phyloP scores from a whole-genome alignment of 495 filamentous ascomycete genomes.

The Aspergillus olivimuriae region DNA sequence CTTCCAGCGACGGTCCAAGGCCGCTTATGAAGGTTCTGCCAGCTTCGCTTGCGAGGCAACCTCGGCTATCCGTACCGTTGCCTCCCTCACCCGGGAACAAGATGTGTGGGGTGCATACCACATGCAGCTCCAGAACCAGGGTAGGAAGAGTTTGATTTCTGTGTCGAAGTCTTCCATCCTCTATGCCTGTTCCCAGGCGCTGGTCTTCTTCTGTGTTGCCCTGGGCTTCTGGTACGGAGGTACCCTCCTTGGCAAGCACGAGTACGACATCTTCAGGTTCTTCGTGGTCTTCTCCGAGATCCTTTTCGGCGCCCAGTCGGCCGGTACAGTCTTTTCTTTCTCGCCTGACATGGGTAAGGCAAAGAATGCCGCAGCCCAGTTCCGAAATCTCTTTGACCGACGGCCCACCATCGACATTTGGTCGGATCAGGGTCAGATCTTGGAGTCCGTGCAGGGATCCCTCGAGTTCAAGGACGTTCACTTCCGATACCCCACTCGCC shows the following conservation, averaged over 20 bases:
- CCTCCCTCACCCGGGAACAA: slow-evolving; percentile 75
- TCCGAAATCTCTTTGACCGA: slow-evolving; percentile 74
- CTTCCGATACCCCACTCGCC: slow-evolving; percentile 75
- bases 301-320: slow-evolving; percentile 78
- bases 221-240: slow-evolving; percentile 96
- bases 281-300: slow-evolving; percentile 78
- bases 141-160: slow-evolving; percentile 53
- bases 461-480: slow-evolving; percentile 75
- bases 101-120: slow-evolving; percentile 76
- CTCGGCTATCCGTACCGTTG: slow-evolving; percentile 85
- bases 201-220: slow-evolving; percentile 76
- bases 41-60: slow-evolving; percentile 88
- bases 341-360: slow-evolving; percentile 85
- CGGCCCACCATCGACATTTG: slow-evolving; percentile 75
- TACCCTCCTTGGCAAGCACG: slow-evolving; percentile 59
- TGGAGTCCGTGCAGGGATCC: slow-evolving; percentile 56
- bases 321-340: slow-evolving; percentile 83
- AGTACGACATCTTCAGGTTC: slow-evolving; percentile 73
- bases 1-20: slow-evolving; percentile 65
- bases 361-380: slow-evolving; percentile 66
- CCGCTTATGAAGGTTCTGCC: slow-evolving; percentile 66
- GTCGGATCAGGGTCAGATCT: slow-evolving; percentile 60
- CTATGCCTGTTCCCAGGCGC: slow-evolving; percentile 72
- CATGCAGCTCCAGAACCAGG: slow-evolving; percentile 56
- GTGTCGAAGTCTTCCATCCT: slow-evolving; percentile 62